These are phyloP conservation scores for Oxyria digyna DNA, from an alignment of 148 eudicot genomes.

Conservation along the genomic window DNA sequence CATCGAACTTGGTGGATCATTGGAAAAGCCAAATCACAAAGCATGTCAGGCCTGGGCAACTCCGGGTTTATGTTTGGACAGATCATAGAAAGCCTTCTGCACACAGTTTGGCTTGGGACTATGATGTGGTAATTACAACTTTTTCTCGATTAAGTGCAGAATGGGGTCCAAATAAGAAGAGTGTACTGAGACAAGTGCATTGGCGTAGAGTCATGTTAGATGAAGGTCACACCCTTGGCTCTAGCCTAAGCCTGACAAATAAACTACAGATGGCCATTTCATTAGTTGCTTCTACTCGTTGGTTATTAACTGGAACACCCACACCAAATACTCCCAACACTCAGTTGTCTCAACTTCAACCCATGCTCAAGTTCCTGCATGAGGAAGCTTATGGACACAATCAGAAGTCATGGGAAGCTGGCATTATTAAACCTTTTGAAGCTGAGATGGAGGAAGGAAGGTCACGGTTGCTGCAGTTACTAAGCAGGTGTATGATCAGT, in stretches of 20 bases:
- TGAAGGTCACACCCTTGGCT: constrained; percentile 97
- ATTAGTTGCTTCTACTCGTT: constrained; percentile 68
- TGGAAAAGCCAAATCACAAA: constrained; percentile 77
- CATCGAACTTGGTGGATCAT: constrained; percentile 91
- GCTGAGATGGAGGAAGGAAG: constrained; percentile 90
- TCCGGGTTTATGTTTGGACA: constrained; percentile 66
- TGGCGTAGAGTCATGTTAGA: constrained; percentile 87
- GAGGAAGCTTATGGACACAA: constrained; percentile 80
- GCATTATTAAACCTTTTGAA: constrained; percentile 81
- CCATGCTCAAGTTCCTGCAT: constrained; percentile 77
- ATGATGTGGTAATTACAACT: constrained; percentile 88
- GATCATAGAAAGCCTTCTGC: constrained; percentile 65
- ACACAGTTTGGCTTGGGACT: constrained; percentile 91
- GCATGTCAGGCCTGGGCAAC: constrained; percentile 72
- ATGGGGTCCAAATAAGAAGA: constrained; percentile 68
- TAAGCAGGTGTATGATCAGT: constrained; percentile 91
- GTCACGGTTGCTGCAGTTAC: constrained; percentile 60
- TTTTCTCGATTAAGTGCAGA: constrained; percentile 82
- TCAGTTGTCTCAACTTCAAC: constrained; percentile 76
- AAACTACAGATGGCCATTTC: constrained; percentile 82
- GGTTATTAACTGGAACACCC: constrained; percentile 96
- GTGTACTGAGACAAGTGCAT: constrained; percentile 79
- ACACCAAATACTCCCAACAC: constrained; percentile 91
- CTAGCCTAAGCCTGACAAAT: constrained; percentile 79
- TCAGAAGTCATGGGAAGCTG: constrained; percentile 77